Evolutionary conservation across 306 rosid genomes (phyloP).

Genomic region (Quercus robur): DNA sequence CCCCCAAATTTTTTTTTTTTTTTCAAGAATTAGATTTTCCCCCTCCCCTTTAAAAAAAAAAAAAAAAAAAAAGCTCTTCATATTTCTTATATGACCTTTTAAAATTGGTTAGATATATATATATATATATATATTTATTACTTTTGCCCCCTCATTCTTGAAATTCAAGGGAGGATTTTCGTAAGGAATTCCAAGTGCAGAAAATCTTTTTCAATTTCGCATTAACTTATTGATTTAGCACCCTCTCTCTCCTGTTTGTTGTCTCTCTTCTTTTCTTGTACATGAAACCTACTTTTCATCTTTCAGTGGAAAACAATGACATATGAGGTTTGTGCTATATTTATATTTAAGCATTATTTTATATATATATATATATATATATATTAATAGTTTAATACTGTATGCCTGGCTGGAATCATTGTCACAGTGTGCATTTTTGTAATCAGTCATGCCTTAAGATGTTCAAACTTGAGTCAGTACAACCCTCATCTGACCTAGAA

Average conservation of each 20-base stretch:
- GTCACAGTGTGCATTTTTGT: neutral
- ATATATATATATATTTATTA: too few species aligned
- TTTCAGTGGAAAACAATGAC: conserved; percentile 93
- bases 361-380: neutral
- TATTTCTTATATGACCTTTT: too few species aligned
- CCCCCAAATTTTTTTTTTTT: too few species aligned
- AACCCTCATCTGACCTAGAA: neutral
- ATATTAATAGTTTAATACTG: too few species aligned
- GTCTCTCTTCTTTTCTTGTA: neutral
- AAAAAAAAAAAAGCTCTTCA: too few species aligned
- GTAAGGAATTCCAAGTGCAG: conserved; percentile 67
- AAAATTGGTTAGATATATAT: too few species aligned
- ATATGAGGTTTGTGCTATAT: conserved; percentile 62
- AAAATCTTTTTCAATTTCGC: neutral
- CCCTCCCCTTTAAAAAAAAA: too few species aligned
- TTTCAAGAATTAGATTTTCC: too few species aligned
- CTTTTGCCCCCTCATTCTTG: too few species aligned
- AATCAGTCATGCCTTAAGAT: neutral
- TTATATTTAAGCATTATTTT: conserved; percentile 12
- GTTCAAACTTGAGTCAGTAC: neutral
- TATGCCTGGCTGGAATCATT: neutral
- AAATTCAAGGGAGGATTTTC: conserved; percentile 73
- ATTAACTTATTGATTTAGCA: neutral
- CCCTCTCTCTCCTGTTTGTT: neutral
- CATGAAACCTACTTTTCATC: neutral